Evolutionary conservation across 768 basidiomycete genomes (phyloP), one percentile per base, ranked within the genome.

Genomic region (Auriscalpium vulgare): DNA sequence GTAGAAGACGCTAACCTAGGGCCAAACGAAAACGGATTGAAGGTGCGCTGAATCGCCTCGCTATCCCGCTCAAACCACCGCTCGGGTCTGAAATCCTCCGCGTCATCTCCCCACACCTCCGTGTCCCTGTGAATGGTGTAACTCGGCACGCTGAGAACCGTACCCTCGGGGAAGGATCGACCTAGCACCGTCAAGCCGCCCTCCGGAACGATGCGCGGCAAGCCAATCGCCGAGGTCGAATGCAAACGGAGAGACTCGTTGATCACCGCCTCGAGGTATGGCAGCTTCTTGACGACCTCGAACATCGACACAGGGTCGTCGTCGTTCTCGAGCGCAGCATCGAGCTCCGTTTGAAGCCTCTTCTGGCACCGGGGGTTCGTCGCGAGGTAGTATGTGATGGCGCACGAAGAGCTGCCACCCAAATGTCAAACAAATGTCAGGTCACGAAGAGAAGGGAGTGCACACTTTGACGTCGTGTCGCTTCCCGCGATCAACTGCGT

Each of bases 381-480:
- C 5, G 90, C 88, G 56, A 97, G 79, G 66, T 91, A 80, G 73
- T 91, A 93, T 21, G 89, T 78, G 65, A 95, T 92, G 10, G 91
- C 92, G 62, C 91, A 93, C 5, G 89, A 89, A 16, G 91, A 93
- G 73, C 90, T 92, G 56, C 16, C 29, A 29, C 29, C 4, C 7
- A 29, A 4, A 7, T 29, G 29, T 29, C 29, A 29, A 29, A 29
- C 29, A 29, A 29, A 29, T 29, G 29, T 7, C 29, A 29, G 29
- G 4, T 29, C 38, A 45, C n/a, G 14, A 66, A 29, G 44, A 35
- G 60, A 35, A 17, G 40, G 46, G 10, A 36, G 47, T 23, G 56
- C 84, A 58, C 62, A 91, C 89, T 95, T 97, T 47, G 92, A 93
- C 0, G 94, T 95, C 1, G 93, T 97, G 64, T 97, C 93, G 4